A percentile compares a stretch with the other conserved stretches of the same genome.
These are phyloP conservation scores for Starmerella apicola DNA, from an alignment of 805 yeast species.

Conservation along the genomic window DNA sequence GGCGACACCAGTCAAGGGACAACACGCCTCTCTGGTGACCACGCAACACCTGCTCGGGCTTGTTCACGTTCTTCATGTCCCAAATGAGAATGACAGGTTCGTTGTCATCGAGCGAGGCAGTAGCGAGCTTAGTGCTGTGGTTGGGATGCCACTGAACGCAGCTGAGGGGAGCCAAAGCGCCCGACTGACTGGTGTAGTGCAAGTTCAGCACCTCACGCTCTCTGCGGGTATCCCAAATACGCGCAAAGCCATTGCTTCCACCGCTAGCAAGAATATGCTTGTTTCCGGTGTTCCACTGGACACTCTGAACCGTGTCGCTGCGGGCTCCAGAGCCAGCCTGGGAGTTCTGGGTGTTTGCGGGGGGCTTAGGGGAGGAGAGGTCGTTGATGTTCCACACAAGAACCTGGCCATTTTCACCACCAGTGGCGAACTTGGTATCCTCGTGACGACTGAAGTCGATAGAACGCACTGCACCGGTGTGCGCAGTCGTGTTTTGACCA, in stretches of 20 bases:
- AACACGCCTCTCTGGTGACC: slow-evolving; percentile 86
- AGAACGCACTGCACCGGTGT: slow-evolving; percentile 49
- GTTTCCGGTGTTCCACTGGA: slow-evolving; percentile 80
- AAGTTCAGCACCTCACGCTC: slow-evolving; percentile 81
- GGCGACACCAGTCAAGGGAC: slow-evolving; percentile 85
- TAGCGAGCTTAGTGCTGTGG: slow-evolving; percentile 70
- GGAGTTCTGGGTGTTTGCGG: slow-evolving; percentile 63
- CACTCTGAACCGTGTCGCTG: slow-evolving; percentile 61
- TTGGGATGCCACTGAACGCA: slow-evolving; percentile 92
- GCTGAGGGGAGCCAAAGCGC: slow-evolving; percentile 53
- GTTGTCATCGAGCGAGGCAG: slow-evolving; percentile 70
- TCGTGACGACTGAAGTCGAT: slow-evolving; percentile 70
- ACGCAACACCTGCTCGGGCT: slow-evolving; percentile 62
- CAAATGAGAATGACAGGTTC: slow-evolving; percentile 70
- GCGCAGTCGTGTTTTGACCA: slow-evolving; percentile 31
- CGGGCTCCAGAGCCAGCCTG: neutral
- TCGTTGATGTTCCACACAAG: slow-evolving; percentile 78
- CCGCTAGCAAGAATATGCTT: slow-evolving; percentile 84
- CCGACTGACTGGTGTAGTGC: slow-evolving; percentile 41
- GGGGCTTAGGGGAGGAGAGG: slow-evolving; percentile 38
- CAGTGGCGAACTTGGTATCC: slow-evolving; percentile 62
- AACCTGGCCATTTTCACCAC: slow-evolving; percentile 81
- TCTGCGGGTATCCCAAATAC: slow-evolving; percentile 87
- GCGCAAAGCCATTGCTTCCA: slow-evolving; percentile 70
- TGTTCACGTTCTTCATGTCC: slow-evolving; percentile 88